A percentile compares a stretch with the other conserved stretches of the same genome.
Conservation (phyloP, 345 rosid genomes). For the Chamaenerion angustifolium region DNA sequence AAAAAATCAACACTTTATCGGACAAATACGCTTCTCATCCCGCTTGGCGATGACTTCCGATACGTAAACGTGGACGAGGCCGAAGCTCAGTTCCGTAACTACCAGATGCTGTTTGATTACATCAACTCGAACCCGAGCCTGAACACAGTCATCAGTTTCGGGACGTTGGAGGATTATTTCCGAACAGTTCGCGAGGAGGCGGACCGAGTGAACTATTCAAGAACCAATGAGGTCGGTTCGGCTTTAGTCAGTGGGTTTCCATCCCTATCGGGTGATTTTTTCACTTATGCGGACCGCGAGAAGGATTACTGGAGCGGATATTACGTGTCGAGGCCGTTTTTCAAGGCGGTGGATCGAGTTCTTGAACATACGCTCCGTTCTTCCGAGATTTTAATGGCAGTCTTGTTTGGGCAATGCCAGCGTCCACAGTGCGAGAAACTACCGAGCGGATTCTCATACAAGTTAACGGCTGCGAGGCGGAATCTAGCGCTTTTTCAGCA, state of each 20-base stretch:
- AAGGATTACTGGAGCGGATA: constrained; percentile 99
- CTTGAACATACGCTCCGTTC: constrained; percentile 87
- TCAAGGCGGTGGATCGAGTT: constrained; percentile 95
- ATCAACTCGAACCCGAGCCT: constrained; percentile 79
- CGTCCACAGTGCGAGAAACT: constrained; percentile 73
- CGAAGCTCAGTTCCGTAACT: constrained; percentile 89
- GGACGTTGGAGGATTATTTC: constrained; percentile 90
- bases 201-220: constrained; percentile 67
- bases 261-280: constrained; percentile 92
- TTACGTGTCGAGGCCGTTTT: constrained; percentile 95
- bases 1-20: constrained; percentile 80
- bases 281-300: constrained; percentile 87
- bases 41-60: constrained; percentile 99
- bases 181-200: constrained; percentile 68
- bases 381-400: constrained; percentile 75
- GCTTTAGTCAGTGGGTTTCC: constrained; percentile 77
- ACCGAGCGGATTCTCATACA: constrained; percentile 55
- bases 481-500: constrained; percentile 98
- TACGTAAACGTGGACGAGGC: constrained; percentile 70
- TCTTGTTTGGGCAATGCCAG: constrained; percentile 82
- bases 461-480: constrained; percentile 92
- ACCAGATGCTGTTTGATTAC: constrained; percentile 77
- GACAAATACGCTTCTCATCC: constrained; percentile 82
- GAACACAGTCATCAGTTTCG: constrained; percentile 78
- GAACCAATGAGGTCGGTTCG: constrained; percentile 74